A percentile compares a stretch with the other conserved stretches of the same genome.
These are phyloP conservation scores for Lentinula novae-zelandiae DNA, from an alignment of 1,284 basidiomycete species.

Conservation along the genomic window DNA sequence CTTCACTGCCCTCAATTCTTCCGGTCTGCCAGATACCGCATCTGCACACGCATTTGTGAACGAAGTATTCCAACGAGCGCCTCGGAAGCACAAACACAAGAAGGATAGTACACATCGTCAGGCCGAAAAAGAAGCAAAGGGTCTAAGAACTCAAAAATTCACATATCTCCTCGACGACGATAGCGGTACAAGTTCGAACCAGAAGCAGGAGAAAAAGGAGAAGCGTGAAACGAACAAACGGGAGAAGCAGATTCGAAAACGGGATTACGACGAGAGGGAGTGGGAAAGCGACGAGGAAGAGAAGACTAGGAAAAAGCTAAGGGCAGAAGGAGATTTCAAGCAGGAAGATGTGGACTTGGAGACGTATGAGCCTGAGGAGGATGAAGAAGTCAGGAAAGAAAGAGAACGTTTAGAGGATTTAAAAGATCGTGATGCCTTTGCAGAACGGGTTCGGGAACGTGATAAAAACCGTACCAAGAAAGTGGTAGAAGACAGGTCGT, in stretches of 20 bases:
- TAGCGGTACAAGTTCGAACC: slow-evolving; percentile 28
- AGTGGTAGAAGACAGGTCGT: slow-evolving; percentile 89
- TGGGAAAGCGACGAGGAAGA: slow-evolving; percentile 92
- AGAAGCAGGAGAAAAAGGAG: slow-evolving; percentile 43
- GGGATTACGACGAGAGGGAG: slow-evolving; percentile 73
- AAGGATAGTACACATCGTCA: slow-evolving; percentile 53
- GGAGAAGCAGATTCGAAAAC: slow-evolving; percentile 61
- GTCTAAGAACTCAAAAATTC: slow-evolving; percentile 72
- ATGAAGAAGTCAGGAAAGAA: slow-evolving; percentile 70
- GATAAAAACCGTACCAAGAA: slow-evolving; percentile 88
- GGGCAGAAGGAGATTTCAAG: slow-evolving; percentile 38
- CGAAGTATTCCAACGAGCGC: slow-evolving; percentile 75
- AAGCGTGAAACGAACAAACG: slow-evolving; percentile 37
- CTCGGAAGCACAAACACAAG: slow-evolving; percentile 67
- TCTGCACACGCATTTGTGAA: slow-evolving; percentile 78
- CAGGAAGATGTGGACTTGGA: slow-evolving; percentile 35
- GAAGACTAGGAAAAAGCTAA: slow-evolving; percentile 62
- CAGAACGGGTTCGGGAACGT: slow-evolving; percentile 80
- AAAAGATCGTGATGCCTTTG: slow-evolving; percentile 89
- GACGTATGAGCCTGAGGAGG: slow-evolving; percentile 57
- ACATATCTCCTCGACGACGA: slow-evolving; percentile 80
- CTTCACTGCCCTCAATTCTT: slow-evolving; percentile 68
- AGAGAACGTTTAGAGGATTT: slow-evolving; percentile 77
- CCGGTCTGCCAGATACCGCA: slow-evolving; percentile 77
- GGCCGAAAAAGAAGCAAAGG: slow-evolving; percentile 67